A percentile compares a stretch with the other conserved stretches of the same genome.
Evolutionary conservation across 2,329 filamentous ascomycete species (phyloP).

Genomic region (Paecilomyces dactylethromorphus): DNA sequence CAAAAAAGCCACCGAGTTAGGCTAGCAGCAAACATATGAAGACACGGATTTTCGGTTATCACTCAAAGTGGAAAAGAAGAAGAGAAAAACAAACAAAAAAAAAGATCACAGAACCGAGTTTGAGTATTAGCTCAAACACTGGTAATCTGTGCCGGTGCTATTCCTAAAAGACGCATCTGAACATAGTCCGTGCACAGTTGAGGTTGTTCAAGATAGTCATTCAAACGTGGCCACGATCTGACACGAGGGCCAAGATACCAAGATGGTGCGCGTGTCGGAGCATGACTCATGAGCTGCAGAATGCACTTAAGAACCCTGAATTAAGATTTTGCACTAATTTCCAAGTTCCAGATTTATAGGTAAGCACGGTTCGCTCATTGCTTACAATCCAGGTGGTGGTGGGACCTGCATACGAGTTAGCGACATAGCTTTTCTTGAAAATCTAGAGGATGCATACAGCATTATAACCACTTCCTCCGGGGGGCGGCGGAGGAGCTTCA

Average conservation of each 20-base stretch:
- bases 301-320: background rate
- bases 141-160: background rate
- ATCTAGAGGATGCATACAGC: constrained; percentile 43
- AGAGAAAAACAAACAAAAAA: no score
- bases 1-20: background rate
- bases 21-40: background rate
- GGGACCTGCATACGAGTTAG: constrained; percentile 34
- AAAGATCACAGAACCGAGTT: background rate
- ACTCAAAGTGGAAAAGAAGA: background rate
- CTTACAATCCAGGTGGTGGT: constrained; percentile 45
- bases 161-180: background rate
- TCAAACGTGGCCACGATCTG: background rate
- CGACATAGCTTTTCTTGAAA: background rate
- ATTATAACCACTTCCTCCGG: constrained; percentile 52
- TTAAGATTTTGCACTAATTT: background rate
- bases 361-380: background rate
- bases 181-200: background rate
- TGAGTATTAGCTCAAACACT: background rate
- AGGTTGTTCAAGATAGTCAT: background rate
- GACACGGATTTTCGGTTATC: background rate
- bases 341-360: constrained; percentile 3
- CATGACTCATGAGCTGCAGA: background rate
- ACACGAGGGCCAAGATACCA: background rate
- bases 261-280: background rate
- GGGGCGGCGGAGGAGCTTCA: constrained; percentile 51